Evolutionary conservation across 805 yeast genomes (phyloP).

Genomic region (Metschnikowia reukaufii): DNA sequence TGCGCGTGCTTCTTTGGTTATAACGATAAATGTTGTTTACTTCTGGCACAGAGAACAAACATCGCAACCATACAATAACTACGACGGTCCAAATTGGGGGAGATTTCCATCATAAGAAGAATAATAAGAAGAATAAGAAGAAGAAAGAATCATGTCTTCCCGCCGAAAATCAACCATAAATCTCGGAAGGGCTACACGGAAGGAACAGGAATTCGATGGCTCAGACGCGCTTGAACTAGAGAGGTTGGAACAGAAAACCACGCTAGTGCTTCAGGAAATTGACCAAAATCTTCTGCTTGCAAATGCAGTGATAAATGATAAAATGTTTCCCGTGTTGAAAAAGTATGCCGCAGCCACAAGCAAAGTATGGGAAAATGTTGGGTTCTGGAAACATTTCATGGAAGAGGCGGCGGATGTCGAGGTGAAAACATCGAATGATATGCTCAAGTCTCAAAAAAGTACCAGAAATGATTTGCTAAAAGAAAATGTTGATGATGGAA

Average conservation of each 20-base stretch:
- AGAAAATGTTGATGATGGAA: too few relatives aligned
- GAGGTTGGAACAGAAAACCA: conserved; percentile 74
- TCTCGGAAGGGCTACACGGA: conserved; percentile 10
- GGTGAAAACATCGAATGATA: conserved; percentile 51
- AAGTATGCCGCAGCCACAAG: conserved; percentile 58
- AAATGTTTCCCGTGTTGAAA: conserved; percentile 65
- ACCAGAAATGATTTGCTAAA: not conserved
- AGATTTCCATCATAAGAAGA: too few relatives aligned
- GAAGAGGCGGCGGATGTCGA: conserved; percentile 73
- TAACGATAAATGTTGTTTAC: too few relatives aligned
- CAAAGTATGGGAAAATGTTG: conserved; percentile 62
- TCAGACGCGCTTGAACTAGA: conserved; percentile 45
- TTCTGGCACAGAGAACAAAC: too few relatives aligned
- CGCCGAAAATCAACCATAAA: conserved; percentile 19
- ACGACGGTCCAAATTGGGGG: too few relatives aligned
- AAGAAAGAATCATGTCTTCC: conserved; percentile 5
- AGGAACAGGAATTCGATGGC: conserved; percentile 11
- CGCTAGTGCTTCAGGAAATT: conserved; percentile 72
- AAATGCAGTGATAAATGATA: conserved; percentile 65
- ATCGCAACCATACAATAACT: too few relatives aligned
- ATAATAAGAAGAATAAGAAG: not conserved
- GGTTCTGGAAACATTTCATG: conserved; percentile 76
- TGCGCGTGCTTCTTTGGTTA: too few relatives aligned
- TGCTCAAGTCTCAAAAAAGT: not conserved
- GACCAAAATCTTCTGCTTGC: conserved; percentile 71